Evolutionary conservation across 2,329 filamentous ascomycete species (phyloP).

Genomic region (Stagonosporopsis tanaceti): DNA sequence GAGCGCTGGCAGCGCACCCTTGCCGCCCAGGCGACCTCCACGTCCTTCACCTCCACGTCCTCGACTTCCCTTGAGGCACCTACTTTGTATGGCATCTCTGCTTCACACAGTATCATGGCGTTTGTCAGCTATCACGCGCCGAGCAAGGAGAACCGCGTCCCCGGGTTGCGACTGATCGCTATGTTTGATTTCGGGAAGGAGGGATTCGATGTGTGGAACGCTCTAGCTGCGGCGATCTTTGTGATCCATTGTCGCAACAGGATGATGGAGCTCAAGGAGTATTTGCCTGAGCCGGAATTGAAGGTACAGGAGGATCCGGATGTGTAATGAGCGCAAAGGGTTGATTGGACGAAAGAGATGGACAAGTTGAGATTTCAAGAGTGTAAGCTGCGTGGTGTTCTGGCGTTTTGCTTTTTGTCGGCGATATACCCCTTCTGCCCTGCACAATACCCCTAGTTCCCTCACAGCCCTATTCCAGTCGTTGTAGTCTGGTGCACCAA

Average conservation of each 20-base stretch:
- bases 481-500: not conserved
- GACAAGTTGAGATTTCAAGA: not conserved
- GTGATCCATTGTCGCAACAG: slow-evolving; percentile 62
- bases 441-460: not conserved
- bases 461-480: no score
- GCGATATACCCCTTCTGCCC: slow-evolving; percentile 29
- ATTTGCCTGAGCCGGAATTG: slow-evolving; percentile 33
- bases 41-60: not conserved
- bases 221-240: slow-evolving; percentile 64
- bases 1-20: slow-evolving; percentile 53
- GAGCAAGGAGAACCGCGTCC: slow-evolving; percentile 29
- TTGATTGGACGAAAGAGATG: not conserved
- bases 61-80: slow-evolving; percentile 46
- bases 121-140: slow-evolving; percentile 60
- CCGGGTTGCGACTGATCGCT: slow-evolving; percentile 54
- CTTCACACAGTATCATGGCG: slow-evolving; percentile 61
- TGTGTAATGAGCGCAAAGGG: slow-evolving; percentile 21
- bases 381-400: not conserved
- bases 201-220: slow-evolving; percentile 68
- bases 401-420: slow-evolving; percentile 22
- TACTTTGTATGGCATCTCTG: slow-evolving; percentile 63
- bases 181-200: slow-evolving; percentile 62
- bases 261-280: slow-evolving; percentile 56
- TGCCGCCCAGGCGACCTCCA: slow-evolving; percentile 23
- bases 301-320: slow-evolving; percentile 40